These are phyloP conservation scores for Suillus hirtellus DNA, from an alignment of 768 basidiomycete genomes.

Conservation along the genomic window DNA sequence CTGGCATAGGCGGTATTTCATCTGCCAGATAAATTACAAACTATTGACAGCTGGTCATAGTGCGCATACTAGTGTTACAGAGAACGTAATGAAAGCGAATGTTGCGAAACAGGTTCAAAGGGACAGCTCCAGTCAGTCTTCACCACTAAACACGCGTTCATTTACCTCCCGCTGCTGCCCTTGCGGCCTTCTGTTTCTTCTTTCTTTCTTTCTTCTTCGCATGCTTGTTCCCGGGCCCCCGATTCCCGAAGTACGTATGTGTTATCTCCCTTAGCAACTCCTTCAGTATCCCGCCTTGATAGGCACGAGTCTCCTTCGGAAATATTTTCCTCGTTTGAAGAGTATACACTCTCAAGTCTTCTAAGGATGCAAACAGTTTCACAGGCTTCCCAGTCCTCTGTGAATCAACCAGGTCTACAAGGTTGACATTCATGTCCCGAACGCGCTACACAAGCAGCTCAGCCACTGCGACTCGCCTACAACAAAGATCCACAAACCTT, in stretches of 20 bases:
- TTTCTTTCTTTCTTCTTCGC: constrained; percentile 19
- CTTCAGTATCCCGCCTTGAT: constrained; percentile 31
- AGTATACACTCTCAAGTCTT: constrained; percentile 26
- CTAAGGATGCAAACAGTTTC: constrained; percentile 21
- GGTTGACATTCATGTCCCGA: constrained; percentile 29
- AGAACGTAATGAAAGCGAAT: neutral
- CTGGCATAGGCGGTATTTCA: neutral
- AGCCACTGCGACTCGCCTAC: neutral
- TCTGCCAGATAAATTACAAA: neutral
- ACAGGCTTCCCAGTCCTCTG: constrained; percentile 19
- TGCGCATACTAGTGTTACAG: constrained; percentile 1
- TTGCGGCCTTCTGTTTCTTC: constrained; percentile 18
- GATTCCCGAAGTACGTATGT: constrained; percentile 19
- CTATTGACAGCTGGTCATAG: neutral
- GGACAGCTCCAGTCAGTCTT: neutral
- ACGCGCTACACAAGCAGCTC: constrained; percentile 8
- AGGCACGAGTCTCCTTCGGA: constrained; percentile 26
- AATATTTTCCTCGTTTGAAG: constrained; percentile 22
- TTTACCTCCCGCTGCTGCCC: neutral
- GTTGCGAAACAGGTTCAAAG: neutral
- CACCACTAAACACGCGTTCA: neutral
- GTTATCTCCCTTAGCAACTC: constrained; percentile 23
- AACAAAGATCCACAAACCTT: neutral
- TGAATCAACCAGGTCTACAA: constrained; percentile 33
- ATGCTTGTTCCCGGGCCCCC: constrained; percentile 21